phyloP scores from a whole-genome alignment of 1,284 basidiomycete genomes.

The Cryptococcus jaspeensis region DNA sequence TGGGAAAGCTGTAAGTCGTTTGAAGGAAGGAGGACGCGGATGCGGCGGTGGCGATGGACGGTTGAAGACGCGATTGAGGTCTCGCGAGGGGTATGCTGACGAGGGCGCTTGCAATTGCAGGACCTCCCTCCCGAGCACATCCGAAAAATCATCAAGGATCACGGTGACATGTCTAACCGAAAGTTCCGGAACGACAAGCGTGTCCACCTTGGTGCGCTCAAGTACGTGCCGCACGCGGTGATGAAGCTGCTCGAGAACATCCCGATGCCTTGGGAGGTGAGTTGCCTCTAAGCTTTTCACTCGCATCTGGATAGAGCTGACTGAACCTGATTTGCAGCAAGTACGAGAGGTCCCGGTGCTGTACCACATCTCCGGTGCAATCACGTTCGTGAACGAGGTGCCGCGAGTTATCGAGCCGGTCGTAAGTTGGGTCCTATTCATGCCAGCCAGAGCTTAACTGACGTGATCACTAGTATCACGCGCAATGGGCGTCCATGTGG shows the following conservation, averaged over 20 bases:
- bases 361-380: conserved; percentile 99
- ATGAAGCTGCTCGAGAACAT: conserved; percentile 99
- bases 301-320: not conserved
- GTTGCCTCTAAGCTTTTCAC: conserved; percentile 13
- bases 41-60: not conserved
- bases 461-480: conserved; percentile 65
- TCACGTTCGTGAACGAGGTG: conserved; percentile 98
- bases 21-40: not conserved
- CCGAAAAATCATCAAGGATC: conserved; percentile 96
- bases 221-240: conserved; percentile 98
- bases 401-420: conserved; percentile 95
- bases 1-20: conserved; percentile 50
- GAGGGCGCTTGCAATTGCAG: conserved; percentile 9
- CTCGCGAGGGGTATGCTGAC: too few relatives aligned
- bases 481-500: conserved; percentile 99
- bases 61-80: too few relatives aligned
- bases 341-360: conserved; percentile 94
- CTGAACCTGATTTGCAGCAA: conserved; percentile 56
- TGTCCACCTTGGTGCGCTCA: conserved; percentile 94
- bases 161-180: conserved; percentile 93
- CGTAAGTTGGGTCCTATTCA: conserved; percentile 19
- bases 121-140: conserved; percentile 72
- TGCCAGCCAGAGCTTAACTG: not conserved
- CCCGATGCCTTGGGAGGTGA: conserved; percentile 91
- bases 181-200: conserved; percentile 99